Evolutionary conservation across 108 stramenopile genomes (phyloP).

Genomic region (Cyclotella choctawhatcheeana): DNA sequence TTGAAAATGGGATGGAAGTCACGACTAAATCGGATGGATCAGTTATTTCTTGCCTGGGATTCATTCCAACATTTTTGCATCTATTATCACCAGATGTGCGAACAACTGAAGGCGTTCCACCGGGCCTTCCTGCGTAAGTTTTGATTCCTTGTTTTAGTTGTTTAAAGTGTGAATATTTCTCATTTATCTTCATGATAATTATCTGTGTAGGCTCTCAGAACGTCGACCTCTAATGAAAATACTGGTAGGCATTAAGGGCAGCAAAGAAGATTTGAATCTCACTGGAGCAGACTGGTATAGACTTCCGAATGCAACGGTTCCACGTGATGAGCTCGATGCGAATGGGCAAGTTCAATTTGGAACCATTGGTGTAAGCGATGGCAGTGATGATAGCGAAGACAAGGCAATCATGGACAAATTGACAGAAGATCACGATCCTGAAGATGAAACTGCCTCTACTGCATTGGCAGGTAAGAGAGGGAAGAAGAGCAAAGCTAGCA

Average conservation of each 20-base stretch:
- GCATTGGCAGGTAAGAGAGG: slow-evolving; percentile 31
- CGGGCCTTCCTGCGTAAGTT: slow-evolving; percentile 79
- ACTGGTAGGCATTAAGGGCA: slow-evolving; percentile 70
- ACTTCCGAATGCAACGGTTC: slow-evolving; percentile 72
- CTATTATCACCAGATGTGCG: slow-evolving; percentile 73
- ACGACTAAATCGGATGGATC: slow-evolving; percentile 31
- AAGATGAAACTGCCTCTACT: slow-evolving; percentile 27
- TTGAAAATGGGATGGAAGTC: slow-evolving; percentile 54
- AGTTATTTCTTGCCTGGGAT: slow-evolving; percentile 76
- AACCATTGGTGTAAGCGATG: slow-evolving; percentile 61
- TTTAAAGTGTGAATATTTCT: too few species aligned
- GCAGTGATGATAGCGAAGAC: slow-evolving; percentile 17
- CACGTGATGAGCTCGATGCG: slow-evolving; percentile 72
- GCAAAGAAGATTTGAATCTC: slow-evolving; percentile 72
- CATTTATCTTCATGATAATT: too few species aligned
- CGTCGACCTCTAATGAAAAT: slow-evolving; percentile 85
- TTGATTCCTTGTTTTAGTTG: too few species aligned
- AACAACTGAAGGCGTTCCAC: slow-evolving; percentile 69
- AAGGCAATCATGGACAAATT: slow-evolving; percentile 19
- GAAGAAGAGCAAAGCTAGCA: slow-evolving; percentile 23
- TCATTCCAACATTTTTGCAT: slow-evolving; percentile 84
- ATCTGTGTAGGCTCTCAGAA: too few species aligned
- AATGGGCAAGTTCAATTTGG: slow-evolving; percentile 68
- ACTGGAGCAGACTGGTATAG: slow-evolving; percentile 90
- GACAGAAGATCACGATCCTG: slow-evolving; percentile 9